Evolutionary conservation across 306 rosid species (phyloP), one percentile per base, ranked within the genome.

Genomic region (Arachis stenosperma): DNA sequence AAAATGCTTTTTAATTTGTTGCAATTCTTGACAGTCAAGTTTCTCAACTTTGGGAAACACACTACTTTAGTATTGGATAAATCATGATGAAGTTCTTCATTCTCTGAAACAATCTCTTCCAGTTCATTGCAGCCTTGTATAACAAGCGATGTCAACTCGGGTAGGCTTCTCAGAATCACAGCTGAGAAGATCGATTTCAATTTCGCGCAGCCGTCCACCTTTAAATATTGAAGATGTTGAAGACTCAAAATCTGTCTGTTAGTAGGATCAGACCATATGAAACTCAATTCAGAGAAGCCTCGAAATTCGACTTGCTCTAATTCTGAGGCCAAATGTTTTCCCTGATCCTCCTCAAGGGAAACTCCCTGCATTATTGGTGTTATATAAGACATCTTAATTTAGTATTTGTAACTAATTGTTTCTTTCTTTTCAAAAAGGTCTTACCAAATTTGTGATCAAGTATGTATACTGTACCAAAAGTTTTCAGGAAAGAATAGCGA

Each of bases 1-100:
- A 73, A 62, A 51, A 73, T 42, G 44, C 53, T 61, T 52, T 62
- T 73, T 70, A 73, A 62, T 15, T 52, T 73, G 41, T 51, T 62
- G 63, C 78, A 73, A 3, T 51, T 46, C 61, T 36, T 43, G 11
- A 73, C 57, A 6, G 9, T 4, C 9, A 73, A 43, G 27, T 29
- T 17, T 6, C 58, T 17, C 14, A 73, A 44, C 43, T 73, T 73
- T 7, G 78, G 78, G 22, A 73, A 62, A 53, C 69, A 61, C 17
- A 39, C 54, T 62, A 17, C 54, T 62, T 50, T 27, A 12, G 13
- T 0, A 12, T 36, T 61, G 11, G 41, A 8, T 36, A 11, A 33
- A 41, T 41, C 12, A 7, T 5, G 42, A 7, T 7, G 42, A 39
- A 6, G 22, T 27, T 51, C 62, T 73, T 42, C 42, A 22, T 51